Percentiles rank a stretch among this genome's conserved stretches.
Conservation (phyloP, 495 filamentous ascomycete species). For the Physcia stellaris region DNA sequence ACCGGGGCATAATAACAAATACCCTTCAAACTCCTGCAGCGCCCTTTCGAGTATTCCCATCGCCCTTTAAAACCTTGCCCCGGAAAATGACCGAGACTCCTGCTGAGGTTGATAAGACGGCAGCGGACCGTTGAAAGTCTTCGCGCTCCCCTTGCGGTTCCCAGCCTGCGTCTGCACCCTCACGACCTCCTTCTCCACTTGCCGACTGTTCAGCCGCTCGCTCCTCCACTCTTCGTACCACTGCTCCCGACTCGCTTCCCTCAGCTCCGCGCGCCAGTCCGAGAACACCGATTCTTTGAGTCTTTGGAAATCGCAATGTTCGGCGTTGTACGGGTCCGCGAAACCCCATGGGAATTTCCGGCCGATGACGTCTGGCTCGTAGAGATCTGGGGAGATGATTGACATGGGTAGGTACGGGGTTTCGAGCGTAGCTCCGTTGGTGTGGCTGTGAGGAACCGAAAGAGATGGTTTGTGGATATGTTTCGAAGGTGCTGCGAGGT, state of each 20-base stretch:
- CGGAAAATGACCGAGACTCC: too few relatives aligned
- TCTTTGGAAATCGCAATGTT: constrained; percentile 89
- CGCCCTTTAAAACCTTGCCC: too few relatives aligned
- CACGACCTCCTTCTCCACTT: too few relatives aligned
- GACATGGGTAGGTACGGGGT: constrained; percentile 60
- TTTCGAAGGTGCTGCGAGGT: constrained; percentile 13
- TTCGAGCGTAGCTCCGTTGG: constrained; percentile 7
- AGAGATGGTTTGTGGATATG: constrained; percentile 21
- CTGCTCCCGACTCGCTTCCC: constrained; percentile 78
- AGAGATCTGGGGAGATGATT: constrained; percentile 84
- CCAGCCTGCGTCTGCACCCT: too few relatives aligned
- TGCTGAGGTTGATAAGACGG: too few relatives aligned
- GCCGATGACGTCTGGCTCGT: constrained; percentile 65
- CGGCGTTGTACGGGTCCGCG: constrained; percentile 76
- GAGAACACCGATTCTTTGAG: constrained; percentile 83
- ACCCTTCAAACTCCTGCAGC: too few relatives aligned
- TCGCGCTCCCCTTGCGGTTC: too few relatives aligned
- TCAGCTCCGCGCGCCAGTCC: constrained; percentile 84
- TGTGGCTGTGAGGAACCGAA: constrained; percentile 1
- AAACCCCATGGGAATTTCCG: constrained; percentile 93
- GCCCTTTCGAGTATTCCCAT: too few relatives aligned
- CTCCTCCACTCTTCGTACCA: constrained; percentile 98
- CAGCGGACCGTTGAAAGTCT: too few relatives aligned
- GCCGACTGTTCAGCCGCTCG: constrained; percentile 41
- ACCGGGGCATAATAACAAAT: too few relatives aligned